These are phyloP conservation scores for Yarrowia alimentaria DNA, from an alignment of 805 yeast species.

Conservation along the genomic window DNA sequence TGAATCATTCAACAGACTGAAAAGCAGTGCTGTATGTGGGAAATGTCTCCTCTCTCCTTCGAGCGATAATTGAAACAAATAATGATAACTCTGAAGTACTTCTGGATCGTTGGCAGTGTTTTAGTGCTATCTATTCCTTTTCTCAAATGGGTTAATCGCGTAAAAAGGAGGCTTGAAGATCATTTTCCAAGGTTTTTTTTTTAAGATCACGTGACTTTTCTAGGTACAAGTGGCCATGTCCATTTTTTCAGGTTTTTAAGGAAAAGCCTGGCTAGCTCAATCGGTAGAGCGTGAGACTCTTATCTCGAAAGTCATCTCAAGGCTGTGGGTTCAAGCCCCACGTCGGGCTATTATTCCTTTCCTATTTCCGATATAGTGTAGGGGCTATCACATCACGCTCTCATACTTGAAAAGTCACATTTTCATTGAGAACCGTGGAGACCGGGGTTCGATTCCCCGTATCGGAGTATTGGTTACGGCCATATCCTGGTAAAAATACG, in stretches of 20 bases:
- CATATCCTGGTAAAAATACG: constrained; percentile 23
- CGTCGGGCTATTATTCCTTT: constrained; percentile 20
- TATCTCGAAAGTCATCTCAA: constrained; percentile 3
- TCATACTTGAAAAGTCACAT: constrained; percentile 1
- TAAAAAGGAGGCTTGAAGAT: too few relatives aligned
- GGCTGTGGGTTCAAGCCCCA: constrained; percentile 26
- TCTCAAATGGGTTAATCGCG: too few relatives aligned
- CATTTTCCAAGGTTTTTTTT: too few relatives aligned
- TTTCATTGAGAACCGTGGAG: constrained; percentile 21
- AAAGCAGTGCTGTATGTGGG: too few relatives aligned
- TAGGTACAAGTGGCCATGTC: too few relatives aligned
- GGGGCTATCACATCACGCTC: constrained; percentile 27
- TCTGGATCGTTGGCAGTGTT: too few relatives aligned
- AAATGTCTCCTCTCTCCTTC: too few relatives aligned
- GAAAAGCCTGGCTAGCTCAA: constrained; percentile 19
- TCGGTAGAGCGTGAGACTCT: constrained; percentile 25
- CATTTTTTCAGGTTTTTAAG: not conserved
- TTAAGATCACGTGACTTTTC: too few relatives aligned
- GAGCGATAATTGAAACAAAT: too few relatives aligned
- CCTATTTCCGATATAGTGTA: constrained; percentile 22
- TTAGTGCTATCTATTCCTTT: too few relatives aligned
- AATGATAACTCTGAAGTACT: too few relatives aligned
- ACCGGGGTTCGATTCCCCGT: constrained; percentile 28
- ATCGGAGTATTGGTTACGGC: constrained; percentile 25
- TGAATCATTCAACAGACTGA: too few relatives aligned